phyloP scores from a whole-genome alignment of 2,329 filamentous ascomycete genomes.

The Volutella citrinella region DNA sequence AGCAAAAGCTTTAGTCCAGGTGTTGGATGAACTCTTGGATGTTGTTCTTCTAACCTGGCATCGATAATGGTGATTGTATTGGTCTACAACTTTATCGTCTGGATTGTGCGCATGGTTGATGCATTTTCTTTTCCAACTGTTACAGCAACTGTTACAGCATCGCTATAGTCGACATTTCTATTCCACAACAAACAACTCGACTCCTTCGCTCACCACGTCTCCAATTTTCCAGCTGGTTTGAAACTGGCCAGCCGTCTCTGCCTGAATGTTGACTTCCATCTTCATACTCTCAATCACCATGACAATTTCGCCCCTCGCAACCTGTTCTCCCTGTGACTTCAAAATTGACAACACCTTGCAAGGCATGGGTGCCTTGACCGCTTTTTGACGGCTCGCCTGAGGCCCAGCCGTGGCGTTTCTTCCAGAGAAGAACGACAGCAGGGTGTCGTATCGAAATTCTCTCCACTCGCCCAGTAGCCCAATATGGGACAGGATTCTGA shows the following conservation, averaged over 20 bases:
- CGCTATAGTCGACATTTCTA: conserved; percentile 23
- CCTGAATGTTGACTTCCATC: conserved; percentile 21
- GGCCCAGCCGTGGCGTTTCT: conserved; percentile 3
- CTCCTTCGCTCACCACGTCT: conserved; percentile 12
- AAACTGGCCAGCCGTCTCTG: conserved; percentile 9
- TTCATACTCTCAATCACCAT: conserved; percentile 27
- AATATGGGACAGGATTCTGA: no score
- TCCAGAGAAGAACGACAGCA: conserved; percentile 22
- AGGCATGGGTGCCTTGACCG: conserved; percentile 20
- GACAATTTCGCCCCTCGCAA: conserved; percentile 16
- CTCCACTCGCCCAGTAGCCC: no score
- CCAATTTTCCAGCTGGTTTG: conserved; percentile 11
- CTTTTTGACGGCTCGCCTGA: not conserved
- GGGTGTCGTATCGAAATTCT: conserved; percentile 20
- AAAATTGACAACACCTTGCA: conserved; percentile 21
- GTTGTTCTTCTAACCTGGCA: no score
- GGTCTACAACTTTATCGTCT: no score
- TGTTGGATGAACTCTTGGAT: no score
- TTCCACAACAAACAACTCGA: conserved; percentile 14
- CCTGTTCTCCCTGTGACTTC: conserved; percentile 15
- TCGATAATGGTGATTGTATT: no score
- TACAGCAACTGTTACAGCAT: no score
- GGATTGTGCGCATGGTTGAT: no score
- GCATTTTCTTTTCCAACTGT: no score
- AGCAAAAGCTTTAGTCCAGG: no score